These are phyloP conservation scores for Cokeromyces recurvatus DNA, from an alignment of 371 early-diverging fungal species.

Conservation along the genomic window DNA sequence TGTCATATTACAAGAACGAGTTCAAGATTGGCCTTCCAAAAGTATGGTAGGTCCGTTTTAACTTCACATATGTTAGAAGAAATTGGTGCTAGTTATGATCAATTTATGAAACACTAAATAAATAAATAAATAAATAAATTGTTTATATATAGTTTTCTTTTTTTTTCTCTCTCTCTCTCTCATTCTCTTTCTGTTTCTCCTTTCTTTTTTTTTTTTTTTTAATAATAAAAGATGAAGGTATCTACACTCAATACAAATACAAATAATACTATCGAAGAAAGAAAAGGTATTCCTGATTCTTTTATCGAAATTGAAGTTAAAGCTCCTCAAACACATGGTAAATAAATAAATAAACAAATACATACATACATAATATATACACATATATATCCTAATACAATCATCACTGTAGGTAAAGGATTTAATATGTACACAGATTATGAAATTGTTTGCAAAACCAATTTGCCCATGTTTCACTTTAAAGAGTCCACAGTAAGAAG, in stretches of 20 bases:
- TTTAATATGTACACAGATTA: slow-evolving; percentile 91
- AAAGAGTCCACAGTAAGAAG: slow-evolving; percentile 80
- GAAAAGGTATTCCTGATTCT: slow-evolving; percentile 92
- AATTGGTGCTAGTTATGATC: slow-evolving; percentile 53
- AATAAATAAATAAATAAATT: slow-evolving; percentile 7
- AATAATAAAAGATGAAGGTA: slow-evolving; percentile 6
- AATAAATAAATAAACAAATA: too few species aligned
- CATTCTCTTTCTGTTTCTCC: neutral
- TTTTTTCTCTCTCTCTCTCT: neutral
- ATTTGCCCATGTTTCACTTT: slow-evolving; percentile 92
- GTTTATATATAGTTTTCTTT: neutral
- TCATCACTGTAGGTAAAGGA: slow-evolving; percentile 31
- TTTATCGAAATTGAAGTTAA: slow-evolving; percentile 93
- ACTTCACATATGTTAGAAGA: slow-evolving; percentile 73
- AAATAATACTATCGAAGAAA: slow-evolving; percentile 67
- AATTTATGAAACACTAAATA: slow-evolving; percentile 18
- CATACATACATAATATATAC: too few species aligned
- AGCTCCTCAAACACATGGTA: slow-evolving; percentile 87
- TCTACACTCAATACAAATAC: slow-evolving; percentile 3
- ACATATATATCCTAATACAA: neutral
- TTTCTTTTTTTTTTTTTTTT: neutral
- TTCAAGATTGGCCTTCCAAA: slow-evolving; percentile 63
- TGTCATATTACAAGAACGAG: slow-evolving; percentile 64
- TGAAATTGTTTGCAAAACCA: slow-evolving; percentile 91
- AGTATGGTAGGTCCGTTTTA: slow-evolving; percentile 67